Base-by-base conservation (phyloP, 345 rosid genomes). In the Arabis hirsuta region DNA sequence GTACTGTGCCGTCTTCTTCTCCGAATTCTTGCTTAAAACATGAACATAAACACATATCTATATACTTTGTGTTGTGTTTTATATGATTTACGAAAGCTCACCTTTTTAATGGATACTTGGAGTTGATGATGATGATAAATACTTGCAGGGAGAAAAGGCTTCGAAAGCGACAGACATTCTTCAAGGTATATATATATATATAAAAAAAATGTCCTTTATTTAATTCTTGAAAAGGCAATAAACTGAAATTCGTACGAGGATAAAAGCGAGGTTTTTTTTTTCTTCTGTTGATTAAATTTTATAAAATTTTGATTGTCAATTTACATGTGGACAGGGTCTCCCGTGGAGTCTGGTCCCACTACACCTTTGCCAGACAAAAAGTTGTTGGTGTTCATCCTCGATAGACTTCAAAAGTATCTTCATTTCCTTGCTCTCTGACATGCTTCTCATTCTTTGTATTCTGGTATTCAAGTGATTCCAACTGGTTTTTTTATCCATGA, bases 311-410 rank as follows among this genome's bases (percentile, higher is more conserved):
- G 62, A 3, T 59, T 82, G 62, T 51, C 51, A 71, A 71, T 78
- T 77, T 80, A 64, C 84, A 61, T 85, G 87, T 80, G 90, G 85
- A 80, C 89, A 94, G 98, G 84, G 76, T 85, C 87, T 67, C 79
- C 74, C 84, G 84, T 76, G 83, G 96, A 85, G 80, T 83, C 86
- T 54, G 99, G 96, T 39, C 97, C 97, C 96, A 88, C 96, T 66
- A 86, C 88, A 51, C 90, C 96, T 85, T 88, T 94, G 89, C 97
- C 98, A 79, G 91, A 91, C 85, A 91, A 91, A 89, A 91, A 89
- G 93, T 87, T 94, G 87, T 86, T 94, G 85, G 80, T 87, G 82
- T 94, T 94, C 95, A 88, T 94, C 81, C 97, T 94, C 80, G 98
- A 91, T 81, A 86, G 98, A 86, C 96, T 94, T 87, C 98, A 94